Base-by-base conservation (phyloP, 441 rosid genomes). In the Eutrema salsugineum region DNA sequence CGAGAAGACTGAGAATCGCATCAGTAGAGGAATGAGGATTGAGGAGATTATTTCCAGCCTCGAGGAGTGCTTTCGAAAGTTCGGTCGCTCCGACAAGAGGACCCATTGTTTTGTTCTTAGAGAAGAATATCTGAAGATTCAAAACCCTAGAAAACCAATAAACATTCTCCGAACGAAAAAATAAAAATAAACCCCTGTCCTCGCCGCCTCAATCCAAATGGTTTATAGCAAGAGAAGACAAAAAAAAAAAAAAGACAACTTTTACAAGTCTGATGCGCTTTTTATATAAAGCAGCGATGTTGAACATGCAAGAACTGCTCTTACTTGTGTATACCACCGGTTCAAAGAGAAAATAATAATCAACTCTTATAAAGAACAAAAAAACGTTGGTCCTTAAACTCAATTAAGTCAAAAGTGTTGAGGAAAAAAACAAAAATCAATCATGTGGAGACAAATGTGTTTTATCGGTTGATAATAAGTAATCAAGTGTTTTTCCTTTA, bases 31-130 rank as follows among this genome's bases (percentile, higher is more conserved):
- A 70, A 5, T 82, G 84, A 53, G 87, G 82, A 58, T 74, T 70
- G 27, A 85, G 72, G 33, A 91, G 97, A 63, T 62, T 66, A 43
- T 71, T 73, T 47, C 88, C 97, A 63, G 83, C 81, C 33, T 80
- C 87, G 81, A 74, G 55, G 59, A 91, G 87, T 73, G 84, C 79
- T 72, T 78, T 74, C 47, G 79, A 74, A 38, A 84, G 74, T 57
- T 80, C 81, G 20, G 44, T 58, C 20, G 70, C 84, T 19, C 14
- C 60, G 35, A 67, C 67, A 55, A 81, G 65, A 77, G 79, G 73
- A 71, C 76, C 84, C 94, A 88, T 33, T 12, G 27, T 8, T 17
- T 55, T 49, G 14, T 5, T 75, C 70, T 55, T 16, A n/a, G n/a
- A n/a, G n/a, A 32, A 27, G 10, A 55, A 63, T 50, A 10, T 33